A percentile compares a stretch with the other conserved stretches of the same genome.
phyloP scores from a whole-genome alignment of 202 grass and related monocot genomes.

The Panicum hallii region DNA sequence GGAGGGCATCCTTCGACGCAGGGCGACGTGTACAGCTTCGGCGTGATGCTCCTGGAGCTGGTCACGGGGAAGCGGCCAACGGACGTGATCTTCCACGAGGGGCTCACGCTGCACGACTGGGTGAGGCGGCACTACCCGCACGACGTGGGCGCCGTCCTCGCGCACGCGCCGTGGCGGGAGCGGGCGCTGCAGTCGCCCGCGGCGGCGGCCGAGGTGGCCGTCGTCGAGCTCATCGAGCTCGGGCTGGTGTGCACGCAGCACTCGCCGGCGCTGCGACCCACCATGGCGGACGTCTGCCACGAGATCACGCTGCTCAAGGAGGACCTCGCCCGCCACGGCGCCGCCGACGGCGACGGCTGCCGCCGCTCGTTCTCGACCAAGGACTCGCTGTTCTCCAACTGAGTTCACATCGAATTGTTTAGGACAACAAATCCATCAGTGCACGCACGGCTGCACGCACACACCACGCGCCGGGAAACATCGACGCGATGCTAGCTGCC shows the following conservation, averaged over 20 bases:
- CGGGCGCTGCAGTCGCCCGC: slow-evolving; percentile 9
- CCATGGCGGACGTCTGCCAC: slow-evolving; percentile 62
- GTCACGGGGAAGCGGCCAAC: slow-evolving; percentile 71
- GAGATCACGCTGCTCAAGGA: slow-evolving; percentile 58
- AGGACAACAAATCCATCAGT: slow-evolving; percentile 5
- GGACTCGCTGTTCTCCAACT: slow-evolving; percentile 52
- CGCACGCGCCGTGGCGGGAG: slow-evolving; percentile 34
- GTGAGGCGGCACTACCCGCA: slow-evolving; percentile 69
- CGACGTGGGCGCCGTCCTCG: slow-evolving; percentile 47
- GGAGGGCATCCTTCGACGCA: slow-evolving; percentile 62
- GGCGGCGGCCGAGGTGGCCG: slow-evolving; percentile 33
- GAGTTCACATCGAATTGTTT: background rate
- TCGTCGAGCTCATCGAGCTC: slow-evolving; percentile 67
- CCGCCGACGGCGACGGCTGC: background rate
- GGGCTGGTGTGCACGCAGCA: slow-evolving; percentile 71
- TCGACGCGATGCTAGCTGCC: background rate
- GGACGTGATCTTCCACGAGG: slow-evolving; percentile 82
- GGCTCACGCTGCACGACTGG: slow-evolving; percentile 74
- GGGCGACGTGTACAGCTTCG: slow-evolving; percentile 94
- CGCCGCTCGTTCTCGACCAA: slow-evolving; percentile 39
- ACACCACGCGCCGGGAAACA: background rate
- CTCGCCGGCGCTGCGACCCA: slow-evolving; percentile 52
- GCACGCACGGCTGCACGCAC: background rate
- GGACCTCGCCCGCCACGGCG: slow-evolving; percentile 31
- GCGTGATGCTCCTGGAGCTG: slow-evolving; percentile 75